Conservation (phyloP, 495 filamentous ascomycete genomes). For the Evernia prunastri region DNA sequence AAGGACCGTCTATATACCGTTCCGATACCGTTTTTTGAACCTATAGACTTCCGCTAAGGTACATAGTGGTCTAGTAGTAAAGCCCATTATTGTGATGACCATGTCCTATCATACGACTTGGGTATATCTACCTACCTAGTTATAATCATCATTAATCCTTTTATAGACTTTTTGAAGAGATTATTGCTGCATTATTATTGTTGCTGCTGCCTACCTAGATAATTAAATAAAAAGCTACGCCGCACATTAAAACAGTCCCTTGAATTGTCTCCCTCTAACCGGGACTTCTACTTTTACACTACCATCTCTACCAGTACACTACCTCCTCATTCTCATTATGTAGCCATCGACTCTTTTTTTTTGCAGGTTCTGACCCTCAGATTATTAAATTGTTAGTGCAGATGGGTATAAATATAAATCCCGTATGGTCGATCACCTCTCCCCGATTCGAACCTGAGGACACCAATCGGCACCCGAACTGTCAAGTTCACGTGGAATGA, state of each 20-base stretch:
- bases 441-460: not conserved
- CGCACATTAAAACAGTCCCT: not conserved
- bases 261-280: not conserved
- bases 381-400: not conserved
- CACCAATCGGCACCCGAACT: not conserved
- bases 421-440: not conserved
- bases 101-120: no score
- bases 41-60: no score
- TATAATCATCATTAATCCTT: no score
- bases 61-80: no score
- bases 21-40: no score
- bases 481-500: constrained; percentile 4
- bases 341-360: not conserved
- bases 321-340: no score
- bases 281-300: not conserved
- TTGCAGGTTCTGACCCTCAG: not conserved
- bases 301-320: not conserved
- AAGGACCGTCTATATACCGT: no score
- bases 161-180: no score
- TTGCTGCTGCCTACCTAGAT: not conserved
- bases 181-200: no score
- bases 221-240: no score
- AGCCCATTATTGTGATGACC: no score
- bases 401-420: not conserved
- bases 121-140: no score